Conservation (phyloP, 208 protist species). For the Naegleria gruberi region DNA sequence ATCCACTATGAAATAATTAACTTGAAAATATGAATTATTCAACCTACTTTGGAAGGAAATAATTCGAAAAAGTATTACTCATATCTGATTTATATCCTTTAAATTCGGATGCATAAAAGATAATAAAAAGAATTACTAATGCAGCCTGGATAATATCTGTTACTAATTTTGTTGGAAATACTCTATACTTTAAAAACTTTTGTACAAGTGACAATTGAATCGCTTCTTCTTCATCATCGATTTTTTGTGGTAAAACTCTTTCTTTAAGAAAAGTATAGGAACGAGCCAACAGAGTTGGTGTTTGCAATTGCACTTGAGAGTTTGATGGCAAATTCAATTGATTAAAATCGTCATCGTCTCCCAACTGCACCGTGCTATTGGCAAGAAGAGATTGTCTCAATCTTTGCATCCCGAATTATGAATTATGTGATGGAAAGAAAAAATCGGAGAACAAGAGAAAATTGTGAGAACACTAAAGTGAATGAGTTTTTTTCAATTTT, state of each 20-base stretch:
- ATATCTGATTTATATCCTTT: background rate
- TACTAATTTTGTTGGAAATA: background rate
- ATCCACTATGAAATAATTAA: background rate
- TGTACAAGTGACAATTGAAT: background rate
- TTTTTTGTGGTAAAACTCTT: background rate
- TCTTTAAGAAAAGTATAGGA: background rate
- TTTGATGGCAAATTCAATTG: background rate
- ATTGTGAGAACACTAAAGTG: no score
- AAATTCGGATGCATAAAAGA: background rate
- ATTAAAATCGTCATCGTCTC: no score
- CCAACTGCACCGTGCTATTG: no score
- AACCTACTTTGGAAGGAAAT: background rate
- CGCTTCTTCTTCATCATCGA: background rate
- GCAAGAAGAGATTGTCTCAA: no score
- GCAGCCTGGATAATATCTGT: background rate
- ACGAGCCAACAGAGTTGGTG: background rate
- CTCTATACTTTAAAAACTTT: background rate
- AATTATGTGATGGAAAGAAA: no score
- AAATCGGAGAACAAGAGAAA: no score
- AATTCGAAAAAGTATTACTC: background rate
- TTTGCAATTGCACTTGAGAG: background rate
- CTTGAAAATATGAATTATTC: background rate
- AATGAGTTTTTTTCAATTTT: no score
- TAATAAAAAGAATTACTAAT: background rate
- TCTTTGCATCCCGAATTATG: no score